Base-by-base conservation (phyloP, 164 flowering plant genomes). In the Akebia trifoliata region DNA sequence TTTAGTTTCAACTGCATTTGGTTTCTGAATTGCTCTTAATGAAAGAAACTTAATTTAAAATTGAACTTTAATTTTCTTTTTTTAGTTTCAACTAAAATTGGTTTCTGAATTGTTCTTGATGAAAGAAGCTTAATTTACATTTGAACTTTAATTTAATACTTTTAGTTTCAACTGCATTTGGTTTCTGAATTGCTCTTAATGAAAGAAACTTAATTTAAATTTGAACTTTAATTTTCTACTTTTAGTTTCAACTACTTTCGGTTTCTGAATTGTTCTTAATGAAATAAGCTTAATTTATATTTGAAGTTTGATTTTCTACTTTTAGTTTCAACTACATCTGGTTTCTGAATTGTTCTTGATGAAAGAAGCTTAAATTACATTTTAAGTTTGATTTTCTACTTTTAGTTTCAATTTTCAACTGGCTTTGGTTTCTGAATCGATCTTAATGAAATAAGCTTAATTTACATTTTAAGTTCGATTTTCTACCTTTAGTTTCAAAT, bases 401-500 rank as follows among this genome's bases (percentile, higher is more conserved):
- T 18, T 12, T 28, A 9, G 9, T 43, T 34, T n/a, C n/a, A n/a
- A n/a, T n/a, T n/a, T n/a, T n/a, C 10, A 4, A n/a, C 22, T 53
- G 32, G 15, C n/a, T 6, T 17, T 54, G 11, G 10, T 28, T 4
- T 28, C 17, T 15, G 4, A n/a, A 3, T 3, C 31, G n/a, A n/a
- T n/a, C n/a, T n/a, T n/a, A n/a, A n/a, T n/a, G n/a, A n/a, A n/a
- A n/a, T n/a, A n/a, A n/a, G n/a, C n/a, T n/a, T n/a, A n/a, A n/a
- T n/a, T n/a, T n/a, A n/a, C n/a, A n/a, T n/a, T n/a, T n/a, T n/a
- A 34, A 34, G 36, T 34, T 34, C 36, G 26, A 45, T 45, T 45
- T 14, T 56, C 42, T n/a, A 50, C 8, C 10, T 18, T 12, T 28
- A 9, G 9, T 43, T 34, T n/a, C 10, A 4, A n/a, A 22, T 53